Evolutionary conservation across 192 early-diverging fungal species (phyloP), one percentile per base, ranked within the genome.

Genomic region (Podila clonocystis): DNA sequence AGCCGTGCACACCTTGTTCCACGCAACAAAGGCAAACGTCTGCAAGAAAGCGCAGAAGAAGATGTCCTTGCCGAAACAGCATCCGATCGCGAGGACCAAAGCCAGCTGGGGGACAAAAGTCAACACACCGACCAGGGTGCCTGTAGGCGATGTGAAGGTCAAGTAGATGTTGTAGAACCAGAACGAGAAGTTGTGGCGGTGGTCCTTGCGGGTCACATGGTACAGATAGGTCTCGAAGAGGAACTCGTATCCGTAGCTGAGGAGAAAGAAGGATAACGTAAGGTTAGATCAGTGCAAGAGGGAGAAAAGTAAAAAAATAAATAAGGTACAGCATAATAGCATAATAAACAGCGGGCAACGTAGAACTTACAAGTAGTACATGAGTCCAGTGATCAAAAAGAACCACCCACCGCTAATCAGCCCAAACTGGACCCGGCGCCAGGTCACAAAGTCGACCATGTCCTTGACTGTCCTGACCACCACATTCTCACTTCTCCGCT

Each of bases 81-180:
- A 65, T 9, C 95, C 95, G 9, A 95, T 84, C 13, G 85, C 71
- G 13, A 86, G 29, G 12, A 94, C 92, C 4, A 94, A 82, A 1
- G 83, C 41, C 19, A 95, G 75, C 75, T 99, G 98, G 3, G 98
- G 96, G 38, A 96, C 30, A 75, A 98, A 98, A 3, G 95, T 89
- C 33, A 94, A 26, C 8, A 98, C 83, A 13, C 91, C 86, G 57
- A 94, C 78, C 29, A 87, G 41, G 4, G 85, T 76, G 24, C 84
- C 87, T 30, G 79, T 77, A 4, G 87, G 78, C 13, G 87, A 83
- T 0, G 74, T 77, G 70, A 92, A 91, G 0, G 86, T 88, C 29
- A 99, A 86, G 65, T 99, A 99, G 36, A 99, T 94, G 49, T 95
- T 91, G 70, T 98, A 95, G 68, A 97, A 99, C 90, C 97, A 99